A percentile compares a stretch with the other conserved stretches of the same genome.
Evolutionary conservation across 148 eudicot species (phyloP).

Genomic region (Tetragonia tetragonoides): DNA sequence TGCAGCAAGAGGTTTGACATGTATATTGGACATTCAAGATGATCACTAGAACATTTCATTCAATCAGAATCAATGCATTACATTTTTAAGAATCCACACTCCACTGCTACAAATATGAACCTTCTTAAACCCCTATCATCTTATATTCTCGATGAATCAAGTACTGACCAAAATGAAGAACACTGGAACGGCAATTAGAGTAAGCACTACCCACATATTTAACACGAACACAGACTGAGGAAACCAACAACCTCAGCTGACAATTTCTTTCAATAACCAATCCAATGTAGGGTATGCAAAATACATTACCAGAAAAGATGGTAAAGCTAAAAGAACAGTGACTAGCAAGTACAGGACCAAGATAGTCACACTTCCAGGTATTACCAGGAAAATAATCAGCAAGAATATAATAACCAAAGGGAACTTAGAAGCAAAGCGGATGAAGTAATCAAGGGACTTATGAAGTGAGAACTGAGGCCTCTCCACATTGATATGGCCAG

Average conservation of each 20-base stretch:
- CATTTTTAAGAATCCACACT: background rate
- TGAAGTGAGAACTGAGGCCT: constrained; percentile 41
- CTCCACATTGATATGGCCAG: constrained; percentile 22
- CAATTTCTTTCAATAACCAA: constrained; percentile 54
- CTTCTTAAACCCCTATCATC: constrained; percentile 2
- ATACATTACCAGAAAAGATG: constrained; percentile 47
- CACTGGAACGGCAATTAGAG: background rate
- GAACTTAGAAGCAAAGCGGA: constrained; percentile 43
- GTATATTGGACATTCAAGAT: background rate
- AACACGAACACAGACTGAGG: background rate
- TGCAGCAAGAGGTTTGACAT: background rate
- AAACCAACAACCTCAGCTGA: constrained; percentile 30
- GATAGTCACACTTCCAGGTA: constrained; percentile 46
- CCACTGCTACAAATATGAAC: constrained; percentile 3
- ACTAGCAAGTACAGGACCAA: constrained; percentile 41
- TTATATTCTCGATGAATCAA: constrained; percentile 3
- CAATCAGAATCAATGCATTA: constrained; percentile 14
- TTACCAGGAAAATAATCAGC: constrained; percentile 33
- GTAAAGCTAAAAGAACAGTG: constrained; percentile 45
- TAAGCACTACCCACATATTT: constrained; percentile 7
- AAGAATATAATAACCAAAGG: constrained; percentile 40
- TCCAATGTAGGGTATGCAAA: constrained; percentile 45
- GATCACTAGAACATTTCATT: constrained; percentile 16
- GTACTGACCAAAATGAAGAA: background rate
- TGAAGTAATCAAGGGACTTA: constrained; percentile 44